Conservation (phyloP, 352 stramenopile genomes). For the Halophytophthora polymorphica region DNA sequence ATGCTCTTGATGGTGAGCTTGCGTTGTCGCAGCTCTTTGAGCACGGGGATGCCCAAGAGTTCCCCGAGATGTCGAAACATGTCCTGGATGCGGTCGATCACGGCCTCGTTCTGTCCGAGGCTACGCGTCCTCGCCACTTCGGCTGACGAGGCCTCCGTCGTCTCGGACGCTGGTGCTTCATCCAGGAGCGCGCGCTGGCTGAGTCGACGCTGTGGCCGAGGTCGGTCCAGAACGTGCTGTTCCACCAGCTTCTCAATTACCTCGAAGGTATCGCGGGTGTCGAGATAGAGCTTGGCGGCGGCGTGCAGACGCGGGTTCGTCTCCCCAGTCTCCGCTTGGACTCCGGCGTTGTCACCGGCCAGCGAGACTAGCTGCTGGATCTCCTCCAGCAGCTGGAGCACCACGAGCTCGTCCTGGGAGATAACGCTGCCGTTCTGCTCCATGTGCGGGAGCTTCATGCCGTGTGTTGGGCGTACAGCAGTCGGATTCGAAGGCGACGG, state of each 20-base stretch:
- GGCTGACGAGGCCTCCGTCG: neutral
- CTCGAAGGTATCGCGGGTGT: conserved; percentile 74
- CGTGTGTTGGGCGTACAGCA: neutral
- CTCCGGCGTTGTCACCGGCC: conserved; percentile 13
- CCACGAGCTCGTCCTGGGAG: conserved; percentile 48
- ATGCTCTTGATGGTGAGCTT: conserved; percentile 51
- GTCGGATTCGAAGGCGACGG: conserved; percentile 9
- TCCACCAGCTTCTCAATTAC: conserved; percentile 58
- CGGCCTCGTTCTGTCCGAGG: conserved; percentile 29
- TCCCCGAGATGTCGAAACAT: conserved; percentile 66
- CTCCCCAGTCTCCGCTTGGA: conserved; percentile 6
- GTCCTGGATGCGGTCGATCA: conserved; percentile 64
- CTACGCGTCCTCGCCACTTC: neutral
- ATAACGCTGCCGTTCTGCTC: neutral
- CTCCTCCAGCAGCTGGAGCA: conserved; percentile 69
- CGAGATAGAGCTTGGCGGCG: conserved; percentile 68
- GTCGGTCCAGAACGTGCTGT: conserved; percentile 30
- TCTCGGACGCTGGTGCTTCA: conserved; percentile 15
- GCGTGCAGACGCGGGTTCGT: conserved; percentile 43
- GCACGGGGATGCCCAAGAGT: conserved; percentile 37
- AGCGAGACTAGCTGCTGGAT: conserved; percentile 45
- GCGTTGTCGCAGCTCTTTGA: conserved; percentile 50
- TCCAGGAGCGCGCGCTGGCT: conserved; percentile 31
- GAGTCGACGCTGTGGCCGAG: conserved; percentile 54
- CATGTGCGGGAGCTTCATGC: conserved; percentile 1